Percentiles rank a stretch among this genome's conserved stretches.
phyloP scores from a whole-genome alignment of 139 green algal species.

The Chlorella sorokiniana region DNA sequence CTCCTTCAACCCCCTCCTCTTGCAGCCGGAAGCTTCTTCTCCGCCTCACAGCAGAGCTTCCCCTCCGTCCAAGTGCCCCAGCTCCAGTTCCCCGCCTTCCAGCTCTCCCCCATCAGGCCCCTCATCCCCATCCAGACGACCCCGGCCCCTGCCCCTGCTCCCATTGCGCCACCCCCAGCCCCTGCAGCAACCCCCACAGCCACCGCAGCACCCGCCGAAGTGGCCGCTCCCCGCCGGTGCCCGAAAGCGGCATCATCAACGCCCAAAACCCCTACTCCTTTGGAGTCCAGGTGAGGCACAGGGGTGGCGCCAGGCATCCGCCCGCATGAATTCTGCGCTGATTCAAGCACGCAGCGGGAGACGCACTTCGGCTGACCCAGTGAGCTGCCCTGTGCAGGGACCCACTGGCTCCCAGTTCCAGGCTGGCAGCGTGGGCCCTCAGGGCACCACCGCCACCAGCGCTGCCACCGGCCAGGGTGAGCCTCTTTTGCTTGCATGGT shows the following conservation, averaged over 20 bases:
- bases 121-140: background rate
- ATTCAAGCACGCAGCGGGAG: too few species aligned
- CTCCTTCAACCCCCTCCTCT: background rate
- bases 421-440: background rate
- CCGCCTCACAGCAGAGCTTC: background rate
- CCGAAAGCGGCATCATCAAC: background rate
- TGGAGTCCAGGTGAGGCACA: background rate
- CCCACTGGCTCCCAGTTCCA: conserved; percentile 14
- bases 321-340: background rate
- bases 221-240: background rate
- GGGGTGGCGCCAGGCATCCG: background rate
- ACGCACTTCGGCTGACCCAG: too few species aligned
- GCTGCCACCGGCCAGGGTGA: conserved; percentile 8
- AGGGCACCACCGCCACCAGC: background rate
- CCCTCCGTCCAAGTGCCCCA: background rate
- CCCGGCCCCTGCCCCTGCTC: background rate
- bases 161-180: background rate
- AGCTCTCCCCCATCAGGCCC: background rate
- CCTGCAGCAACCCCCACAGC: background rate
- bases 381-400: conserved; percentile 9
- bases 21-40: conserved; percentile 3
- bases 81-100: background rate
- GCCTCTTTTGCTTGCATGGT: background rate
- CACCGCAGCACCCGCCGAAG: background rate
- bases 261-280: background rate